Percentiles rank a stretch among this genome's conserved stretches.
Evolutionary conservation across 106 monocot genomes (phyloP).

Genomic region (Amphibolis antarctica): DNA sequence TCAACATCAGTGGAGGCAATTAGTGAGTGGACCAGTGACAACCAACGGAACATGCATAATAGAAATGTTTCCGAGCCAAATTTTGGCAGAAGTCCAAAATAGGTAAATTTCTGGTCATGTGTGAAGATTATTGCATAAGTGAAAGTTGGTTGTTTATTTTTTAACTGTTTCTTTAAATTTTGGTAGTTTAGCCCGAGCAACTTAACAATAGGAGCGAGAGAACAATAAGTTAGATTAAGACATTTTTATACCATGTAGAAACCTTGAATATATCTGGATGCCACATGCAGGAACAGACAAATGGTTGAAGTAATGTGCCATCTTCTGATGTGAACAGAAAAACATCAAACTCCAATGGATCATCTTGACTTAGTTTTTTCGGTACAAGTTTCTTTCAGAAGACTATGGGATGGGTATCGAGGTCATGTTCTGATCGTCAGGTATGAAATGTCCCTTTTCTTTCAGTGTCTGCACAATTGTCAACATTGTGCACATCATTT

Average conservation of each 20-base stretch:
- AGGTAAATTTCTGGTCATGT: constrained; percentile 20
- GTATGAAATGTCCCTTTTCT: constrained; percentile 16
- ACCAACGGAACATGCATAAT: constrained; percentile 35
- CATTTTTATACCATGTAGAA: not conserved
- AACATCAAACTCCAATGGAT: constrained; percentile 24
- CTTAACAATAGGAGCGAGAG: too few species aligned
- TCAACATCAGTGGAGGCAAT: constrained; percentile 78
- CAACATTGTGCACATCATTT: not conserved
- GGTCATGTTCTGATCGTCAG: constrained; percentile 55
- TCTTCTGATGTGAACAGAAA: constrained; percentile 38
- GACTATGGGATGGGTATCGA: constrained; percentile 88
- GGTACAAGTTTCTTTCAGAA: constrained; percentile 67
- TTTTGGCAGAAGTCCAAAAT: constrained; percentile 66
- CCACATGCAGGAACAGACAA: constrained; percentile 2
- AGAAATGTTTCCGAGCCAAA: constrained; percentile 92
- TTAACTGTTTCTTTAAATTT: too few species aligned
- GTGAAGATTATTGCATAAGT: too few species aligned
- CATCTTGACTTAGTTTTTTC: constrained; percentile 64
- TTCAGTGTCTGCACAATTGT: not conserved
- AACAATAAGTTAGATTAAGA: not conserved
- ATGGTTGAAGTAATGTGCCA: constrained; percentile 22
- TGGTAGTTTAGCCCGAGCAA: too few species aligned
- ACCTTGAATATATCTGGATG: not conserved
- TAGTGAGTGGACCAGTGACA: constrained; percentile 42
- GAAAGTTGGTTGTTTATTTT: too few species aligned